Conservation (phyloP, 2,329 filamentous ascomycete genomes). For the Neopestalotiopsis clavispora region DNA sequence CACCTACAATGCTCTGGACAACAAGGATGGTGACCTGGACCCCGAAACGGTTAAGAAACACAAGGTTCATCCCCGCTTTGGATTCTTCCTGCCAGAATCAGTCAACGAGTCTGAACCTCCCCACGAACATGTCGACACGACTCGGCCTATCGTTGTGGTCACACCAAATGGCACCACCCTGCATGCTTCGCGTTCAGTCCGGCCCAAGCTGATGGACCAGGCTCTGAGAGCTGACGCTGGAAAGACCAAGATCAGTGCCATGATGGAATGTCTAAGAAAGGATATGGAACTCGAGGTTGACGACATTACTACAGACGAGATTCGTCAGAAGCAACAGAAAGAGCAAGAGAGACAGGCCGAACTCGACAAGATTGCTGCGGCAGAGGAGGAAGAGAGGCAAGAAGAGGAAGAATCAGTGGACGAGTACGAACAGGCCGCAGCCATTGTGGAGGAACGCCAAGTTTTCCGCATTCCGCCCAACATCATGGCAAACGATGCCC, state of each 20-base stretch:
- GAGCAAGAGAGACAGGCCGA: conserved; percentile 25
- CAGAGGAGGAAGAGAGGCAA: conserved; percentile 21
- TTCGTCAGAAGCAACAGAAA: conserved; percentile 33
- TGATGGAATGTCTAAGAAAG: conserved; percentile 22
- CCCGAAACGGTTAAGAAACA: conserved; percentile 53
- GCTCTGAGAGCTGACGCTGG: conserved; percentile 28
- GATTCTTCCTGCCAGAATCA: conserved; percentile 55
- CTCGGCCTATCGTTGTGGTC: conserved; percentile 54
- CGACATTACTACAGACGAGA: conserved; percentile 35
- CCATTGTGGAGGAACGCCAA: neutral
- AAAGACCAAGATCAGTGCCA: conserved; percentile 25
- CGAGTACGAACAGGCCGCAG: conserved; percentile 20
- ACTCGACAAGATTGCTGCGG: conserved; percentile 6
- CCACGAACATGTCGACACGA: conserved; percentile 46
- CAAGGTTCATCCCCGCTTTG: conserved; percentile 57
- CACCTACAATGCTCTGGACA: conserved; percentile 56
- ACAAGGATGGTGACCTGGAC: conserved; percentile 56
- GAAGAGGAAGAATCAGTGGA: conserved; percentile 13
- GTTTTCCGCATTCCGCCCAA: neutral
- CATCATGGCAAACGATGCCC: neutral
- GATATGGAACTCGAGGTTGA: conserved; percentile 21
- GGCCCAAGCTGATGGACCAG: conserved; percentile 35
- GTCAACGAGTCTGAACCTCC: conserved; percentile 49
- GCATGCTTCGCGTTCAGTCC: conserved; percentile 51
- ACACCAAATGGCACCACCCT: conserved; percentile 52